A percentile compares a stretch with the other conserved stretches of the same genome.
These are phyloP conservation scores for Colletotrichum simmondsii DNA, from an alignment of 2,329 filamentous ascomycete species.

Conservation along the genomic window DNA sequence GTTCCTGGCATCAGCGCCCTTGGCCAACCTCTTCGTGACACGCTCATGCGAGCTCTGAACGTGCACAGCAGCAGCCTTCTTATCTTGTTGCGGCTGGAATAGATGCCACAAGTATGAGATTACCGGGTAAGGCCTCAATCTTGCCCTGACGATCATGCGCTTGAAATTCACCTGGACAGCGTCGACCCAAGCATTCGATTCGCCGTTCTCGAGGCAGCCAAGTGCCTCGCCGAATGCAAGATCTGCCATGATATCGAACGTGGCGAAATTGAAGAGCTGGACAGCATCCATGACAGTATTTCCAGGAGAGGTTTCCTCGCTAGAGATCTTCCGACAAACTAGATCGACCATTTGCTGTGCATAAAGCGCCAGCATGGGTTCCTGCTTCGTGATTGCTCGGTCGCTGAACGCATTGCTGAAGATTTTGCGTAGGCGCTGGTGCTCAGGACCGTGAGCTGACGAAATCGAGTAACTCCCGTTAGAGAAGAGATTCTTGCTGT, in stretches of 20 bases:
- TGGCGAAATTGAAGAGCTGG: slow-evolving; percentile 40
- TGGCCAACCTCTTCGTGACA: not conserved
- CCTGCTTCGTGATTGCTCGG: slow-evolving; percentile 37
- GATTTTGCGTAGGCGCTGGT: slow-evolving; percentile 10
- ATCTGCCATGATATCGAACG: slow-evolving; percentile 44
- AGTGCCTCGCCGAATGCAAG: slow-evolving; percentile 43
- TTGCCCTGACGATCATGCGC: not conserved
- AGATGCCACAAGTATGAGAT: not conserved
- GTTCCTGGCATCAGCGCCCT: not conserved
- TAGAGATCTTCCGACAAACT: slow-evolving; percentile 30
- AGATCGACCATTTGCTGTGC: not conserved
- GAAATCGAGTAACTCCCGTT: slow-evolving; percentile 36
- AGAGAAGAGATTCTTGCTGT: slow-evolving; percentile 9
- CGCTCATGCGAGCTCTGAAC: not conserved
- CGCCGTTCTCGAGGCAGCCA: slow-evolving; percentile 36
- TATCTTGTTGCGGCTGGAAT: not conserved
- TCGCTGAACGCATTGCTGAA: slow-evolving; percentile 38
- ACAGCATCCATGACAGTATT: slow-evolving; percentile 35
- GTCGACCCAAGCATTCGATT: slow-evolving; percentile 2
- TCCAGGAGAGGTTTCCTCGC: not conserved
- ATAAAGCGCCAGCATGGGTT: slow-evolving; percentile 38
- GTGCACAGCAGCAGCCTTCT: not conserved
- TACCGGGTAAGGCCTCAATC: not conserved
- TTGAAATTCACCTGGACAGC: slow-evolving; percentile 9
- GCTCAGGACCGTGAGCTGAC: not conserved